Evolutionary conservation across 139 green algal species (phyloP).

Genomic region (Closterium sp.): DNA sequence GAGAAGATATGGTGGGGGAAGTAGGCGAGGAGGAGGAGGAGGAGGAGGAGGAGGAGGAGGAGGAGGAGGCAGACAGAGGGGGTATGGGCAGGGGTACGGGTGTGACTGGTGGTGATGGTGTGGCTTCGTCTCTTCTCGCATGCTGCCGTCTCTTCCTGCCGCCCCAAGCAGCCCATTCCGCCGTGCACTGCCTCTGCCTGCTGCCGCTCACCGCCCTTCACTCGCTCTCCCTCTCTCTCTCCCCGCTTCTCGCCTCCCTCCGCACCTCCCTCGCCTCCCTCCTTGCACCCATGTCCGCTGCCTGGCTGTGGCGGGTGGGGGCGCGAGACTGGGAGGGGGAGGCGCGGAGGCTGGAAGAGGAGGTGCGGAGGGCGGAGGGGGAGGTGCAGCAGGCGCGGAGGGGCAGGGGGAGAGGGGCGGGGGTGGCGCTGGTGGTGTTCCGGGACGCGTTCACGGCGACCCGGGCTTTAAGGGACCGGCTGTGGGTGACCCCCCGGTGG

Average conservation of each 20-base stretch:
- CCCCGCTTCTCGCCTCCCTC: neutral
- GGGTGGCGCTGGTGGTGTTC: conserved; percentile 48
- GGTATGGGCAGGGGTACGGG: neutral
- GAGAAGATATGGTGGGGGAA: no score
- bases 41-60: conserved; percentile 4
- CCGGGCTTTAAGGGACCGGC: conserved; percentile 9
- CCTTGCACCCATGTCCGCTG: neutral
- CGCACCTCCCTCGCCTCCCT: no score
- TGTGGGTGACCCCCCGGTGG: neutral
- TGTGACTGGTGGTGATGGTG: neutral
- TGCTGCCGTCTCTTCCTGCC: conserved; percentile 5
- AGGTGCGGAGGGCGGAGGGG: neutral
- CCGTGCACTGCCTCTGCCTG: neutral
- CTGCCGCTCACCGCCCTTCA: neutral
- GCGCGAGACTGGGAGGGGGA: conserved; percentile 25
- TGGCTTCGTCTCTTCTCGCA: neutral
- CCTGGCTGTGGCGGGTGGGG: conserved; percentile 13
- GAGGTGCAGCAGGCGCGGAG: neutral
- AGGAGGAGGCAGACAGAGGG: neutral
- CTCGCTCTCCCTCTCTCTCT: neutral
- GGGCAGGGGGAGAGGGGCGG: conserved; percentile 26
- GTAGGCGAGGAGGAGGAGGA: neutral
- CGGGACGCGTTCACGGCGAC: conserved; percentile 42
- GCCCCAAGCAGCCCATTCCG: neutral
- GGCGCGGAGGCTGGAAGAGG: conserved; percentile 23